Conservation (phyloP, 495 filamentous ascomycete species). For the Penicillium turbatum region DNA sequence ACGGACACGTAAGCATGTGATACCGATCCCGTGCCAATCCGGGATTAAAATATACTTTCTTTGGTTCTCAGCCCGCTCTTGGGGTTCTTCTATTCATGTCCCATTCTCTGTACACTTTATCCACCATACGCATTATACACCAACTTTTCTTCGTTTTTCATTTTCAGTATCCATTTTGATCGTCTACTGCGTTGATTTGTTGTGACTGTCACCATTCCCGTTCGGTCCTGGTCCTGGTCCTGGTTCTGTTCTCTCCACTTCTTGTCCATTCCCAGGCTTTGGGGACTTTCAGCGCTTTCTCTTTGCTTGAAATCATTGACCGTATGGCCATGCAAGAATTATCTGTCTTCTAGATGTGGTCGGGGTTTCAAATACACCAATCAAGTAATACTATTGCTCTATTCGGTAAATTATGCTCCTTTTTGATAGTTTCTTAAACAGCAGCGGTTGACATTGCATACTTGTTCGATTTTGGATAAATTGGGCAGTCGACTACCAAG, state of each 20-base stretch:
- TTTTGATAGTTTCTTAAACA: too few relatives aligned
- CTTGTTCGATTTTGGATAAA: too few relatives aligned
- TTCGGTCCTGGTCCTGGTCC: constrained; percentile 2
- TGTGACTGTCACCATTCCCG: not conserved
- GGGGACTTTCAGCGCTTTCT: constrained; percentile 3
- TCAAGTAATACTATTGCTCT: not conserved
- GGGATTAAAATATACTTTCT: not conserved
- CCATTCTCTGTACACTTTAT: constrained; percentile 27
- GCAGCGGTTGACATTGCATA: too few relatives aligned
- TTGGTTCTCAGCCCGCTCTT: not conserved
- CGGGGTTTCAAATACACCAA: not conserved
- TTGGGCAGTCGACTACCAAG: too few relatives aligned
- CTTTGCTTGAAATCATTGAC: constrained; percentile 13
- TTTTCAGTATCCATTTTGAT: not conserved
- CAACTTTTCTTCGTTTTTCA: constrained; percentile 4
- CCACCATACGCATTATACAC: constrained; percentile 20
- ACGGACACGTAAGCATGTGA: not conserved
- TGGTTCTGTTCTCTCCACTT: not conserved
- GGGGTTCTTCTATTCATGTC: constrained; percentile 8
- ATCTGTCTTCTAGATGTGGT: too few relatives aligned
- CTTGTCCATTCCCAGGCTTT: not conserved
- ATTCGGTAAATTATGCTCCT: not conserved
- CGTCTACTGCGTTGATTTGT: not conserved
- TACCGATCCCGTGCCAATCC: not conserved
- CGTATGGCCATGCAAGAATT: too few relatives aligned